phyloP scores from a whole-genome alignment of 2,329 filamentous ascomycete genomes.

The Cercospora beticola region DNA sequence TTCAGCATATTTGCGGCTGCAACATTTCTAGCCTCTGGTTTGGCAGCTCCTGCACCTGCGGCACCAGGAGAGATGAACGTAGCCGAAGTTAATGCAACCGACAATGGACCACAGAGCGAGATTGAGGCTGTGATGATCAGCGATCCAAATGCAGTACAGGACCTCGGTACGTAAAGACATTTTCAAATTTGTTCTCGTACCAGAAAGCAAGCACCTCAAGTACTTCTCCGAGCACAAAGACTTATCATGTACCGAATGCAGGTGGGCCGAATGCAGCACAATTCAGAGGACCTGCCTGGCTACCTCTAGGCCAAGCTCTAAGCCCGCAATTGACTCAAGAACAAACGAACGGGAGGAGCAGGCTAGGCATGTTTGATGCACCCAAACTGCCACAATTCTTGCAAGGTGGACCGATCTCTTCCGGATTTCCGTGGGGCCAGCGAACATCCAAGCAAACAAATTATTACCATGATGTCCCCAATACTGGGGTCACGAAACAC shows the following conservation, averaged over 20 bases:
- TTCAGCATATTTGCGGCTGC: background rate
- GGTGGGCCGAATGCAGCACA: conserved; percentile 20
- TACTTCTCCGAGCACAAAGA: background rate
- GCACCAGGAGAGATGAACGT: background rate
- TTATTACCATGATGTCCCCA: conserved; percentile 31
- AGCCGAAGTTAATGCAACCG: background rate
- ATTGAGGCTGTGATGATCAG: background rate
- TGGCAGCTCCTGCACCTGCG: background rate
- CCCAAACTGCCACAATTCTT: conserved; percentile 30
- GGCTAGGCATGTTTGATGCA: conserved; percentile 30
- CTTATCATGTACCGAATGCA: background rate
- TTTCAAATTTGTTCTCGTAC: background rate
- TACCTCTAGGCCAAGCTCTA: conserved; percentile 22
- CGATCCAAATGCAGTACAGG: background rate
- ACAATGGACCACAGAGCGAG: background rate
- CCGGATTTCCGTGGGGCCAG: conserved; percentile 32
- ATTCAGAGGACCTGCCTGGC: conserved; percentile 25
- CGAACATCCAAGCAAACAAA: conserved; percentile 32
- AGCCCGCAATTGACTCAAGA: conserved; percentile 25
- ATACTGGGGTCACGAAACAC: conserved; percentile 38
- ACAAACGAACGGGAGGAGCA: conserved; percentile 31
- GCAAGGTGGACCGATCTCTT: conserved; percentile 23
- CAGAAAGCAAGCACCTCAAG: background rate
- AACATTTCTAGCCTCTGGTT: background rate
- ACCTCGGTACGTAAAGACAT: background rate